These are phyloP conservation scores for Corylus avellana DNA, from an alignment of 306 rosid species.

Conservation along the genomic window DNA sequence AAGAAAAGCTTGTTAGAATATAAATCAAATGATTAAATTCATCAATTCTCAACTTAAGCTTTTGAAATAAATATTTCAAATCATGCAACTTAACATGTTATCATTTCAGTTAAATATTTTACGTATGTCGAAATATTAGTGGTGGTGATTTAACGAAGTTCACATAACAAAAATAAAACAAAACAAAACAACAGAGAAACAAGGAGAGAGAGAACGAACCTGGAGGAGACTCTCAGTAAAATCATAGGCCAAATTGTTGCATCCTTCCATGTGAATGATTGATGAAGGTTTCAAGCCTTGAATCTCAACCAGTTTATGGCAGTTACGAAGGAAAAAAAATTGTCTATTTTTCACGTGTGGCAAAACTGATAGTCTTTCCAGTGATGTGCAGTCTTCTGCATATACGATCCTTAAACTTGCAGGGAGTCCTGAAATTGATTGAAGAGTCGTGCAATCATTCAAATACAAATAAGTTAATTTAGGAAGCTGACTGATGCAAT, in stretches of 20 bases:
- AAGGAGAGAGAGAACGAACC: background rate
- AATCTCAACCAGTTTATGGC: background rate
- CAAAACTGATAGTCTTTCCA: background rate
- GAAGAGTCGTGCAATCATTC: background rate
- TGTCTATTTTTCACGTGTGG: background rate
- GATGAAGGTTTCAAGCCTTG: background rate
- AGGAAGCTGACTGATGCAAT: conserved; percentile 1
- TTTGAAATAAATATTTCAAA: too few species aligned
- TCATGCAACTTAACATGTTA: too few species aligned
- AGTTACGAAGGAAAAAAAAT: background rate
- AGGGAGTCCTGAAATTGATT: background rate
- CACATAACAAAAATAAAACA: too few species aligned
- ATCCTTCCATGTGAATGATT: conserved; percentile 2
- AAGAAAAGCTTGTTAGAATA: background rate
- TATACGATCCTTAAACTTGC: background rate
- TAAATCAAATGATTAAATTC: too few species aligned
- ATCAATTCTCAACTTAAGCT: too few species aligned
- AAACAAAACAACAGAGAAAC: background rate
- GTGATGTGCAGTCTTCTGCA: background rate
- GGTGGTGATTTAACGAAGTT: too few species aligned
- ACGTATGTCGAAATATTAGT: too few species aligned
- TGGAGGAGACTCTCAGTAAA: background rate
- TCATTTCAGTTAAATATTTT: too few species aligned
- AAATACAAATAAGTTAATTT: background rate
- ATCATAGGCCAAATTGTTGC: background rate